Base-by-base conservation (phyloP, 176 grass and related monocot genomes). In the Oryza brachyantha region DNA sequence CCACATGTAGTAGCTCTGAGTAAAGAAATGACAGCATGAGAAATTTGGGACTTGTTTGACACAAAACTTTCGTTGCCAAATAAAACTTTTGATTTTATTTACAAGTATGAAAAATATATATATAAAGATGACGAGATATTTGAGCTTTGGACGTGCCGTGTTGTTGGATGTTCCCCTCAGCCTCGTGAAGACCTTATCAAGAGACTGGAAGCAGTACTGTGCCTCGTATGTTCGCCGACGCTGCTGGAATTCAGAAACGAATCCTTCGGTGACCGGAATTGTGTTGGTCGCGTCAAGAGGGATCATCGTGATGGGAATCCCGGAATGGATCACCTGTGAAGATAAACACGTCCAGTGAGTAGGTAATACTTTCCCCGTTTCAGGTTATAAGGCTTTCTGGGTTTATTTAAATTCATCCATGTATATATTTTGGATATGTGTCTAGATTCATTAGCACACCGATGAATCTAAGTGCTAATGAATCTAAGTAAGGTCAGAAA, bases 261-360 rank as follows among this genome's bases (percentile, higher is more conserved):
- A 91, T 9, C 89, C 72, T 65, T 81, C 61, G 13, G 40, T 91
- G 35, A 90, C 65, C 1, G 94, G 86, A 55, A 97, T 89, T 0
- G 88, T 93, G 81, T 98, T 93, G 21, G 92, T 94, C 17, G 92
- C 90, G 64, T 98, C 95, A 39, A 98, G 92, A 10, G 96, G 96
- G 27, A 98, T 57, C 2, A 98, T 50, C 8, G 90, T 95, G 26
- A 98, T 34, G 3, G 96, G 92, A 64, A 98, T 90, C 59, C 96
- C 96, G 0, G 90, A 89, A 85, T 93, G 96, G 41, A 98, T 67
- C n/a, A 97, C 90, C 86, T 92, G 68, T 92, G 68, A 81, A 69
- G 45, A 9, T 7, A 74, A 54, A 34, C 10, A 35, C 21, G 50
- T n/a, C n/a, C n/a, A 32, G n/a, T 13, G 3, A 71, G 50, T 50